A percentile compares a stretch with the other conserved stretches of the same genome.
phyloP scores from a whole-genome alignment of 2,329 filamentous ascomycete species.

The Incumbomyces lentus region DNA sequence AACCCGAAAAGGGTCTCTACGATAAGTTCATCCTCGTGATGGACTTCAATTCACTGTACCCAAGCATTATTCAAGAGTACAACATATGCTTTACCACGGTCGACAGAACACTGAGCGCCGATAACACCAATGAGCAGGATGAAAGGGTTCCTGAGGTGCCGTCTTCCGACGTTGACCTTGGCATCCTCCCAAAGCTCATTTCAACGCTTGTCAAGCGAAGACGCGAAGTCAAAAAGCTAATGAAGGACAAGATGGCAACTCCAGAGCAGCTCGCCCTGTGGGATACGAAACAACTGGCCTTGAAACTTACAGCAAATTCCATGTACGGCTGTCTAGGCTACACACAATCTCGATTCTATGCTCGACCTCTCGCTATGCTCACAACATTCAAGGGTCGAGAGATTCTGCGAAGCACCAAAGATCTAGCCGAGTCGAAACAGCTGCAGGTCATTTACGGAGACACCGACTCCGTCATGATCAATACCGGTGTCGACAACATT shows the following conservation, averaged over 20 bases:
- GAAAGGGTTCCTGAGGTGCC: constrained; percentile 85
- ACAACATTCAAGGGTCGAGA: constrained; percentile 96
- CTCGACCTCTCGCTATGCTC: constrained; percentile 84
- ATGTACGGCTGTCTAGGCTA: constrained; percentile 99
- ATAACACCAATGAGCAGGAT: constrained; percentile 57
- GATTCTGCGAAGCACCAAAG: constrained; percentile 91
- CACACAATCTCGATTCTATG: constrained; percentile 93
- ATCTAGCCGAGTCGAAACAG: constrained; percentile 80
- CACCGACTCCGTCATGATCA: constrained; percentile 99
- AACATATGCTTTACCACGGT: constrained; percentile 99
- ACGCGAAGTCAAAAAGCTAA: constrained; percentile 85
- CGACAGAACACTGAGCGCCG: constrained; percentile 54
- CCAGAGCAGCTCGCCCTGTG: constrained; percentile 80
- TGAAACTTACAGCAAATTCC: constrained; percentile 96
- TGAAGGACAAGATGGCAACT: constrained; percentile 87
- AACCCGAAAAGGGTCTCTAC: constrained; percentile 93
- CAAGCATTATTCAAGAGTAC: constrained; percentile 97
- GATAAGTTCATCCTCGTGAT: constrained; percentile 98
- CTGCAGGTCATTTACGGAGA: constrained; percentile 97
- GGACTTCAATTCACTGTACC: constrained; percentile 99
- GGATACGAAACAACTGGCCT: constrained; percentile 94
- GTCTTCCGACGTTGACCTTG: constrained; percentile 58
- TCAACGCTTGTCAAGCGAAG: constrained; percentile 80
- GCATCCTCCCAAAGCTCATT: constrained; percentile 83
- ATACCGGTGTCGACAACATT: constrained; percentile 91